Conservation (phyloP, 192 early-diverging fungal species). For the Rhizoclosmatium sp. region DNA sequence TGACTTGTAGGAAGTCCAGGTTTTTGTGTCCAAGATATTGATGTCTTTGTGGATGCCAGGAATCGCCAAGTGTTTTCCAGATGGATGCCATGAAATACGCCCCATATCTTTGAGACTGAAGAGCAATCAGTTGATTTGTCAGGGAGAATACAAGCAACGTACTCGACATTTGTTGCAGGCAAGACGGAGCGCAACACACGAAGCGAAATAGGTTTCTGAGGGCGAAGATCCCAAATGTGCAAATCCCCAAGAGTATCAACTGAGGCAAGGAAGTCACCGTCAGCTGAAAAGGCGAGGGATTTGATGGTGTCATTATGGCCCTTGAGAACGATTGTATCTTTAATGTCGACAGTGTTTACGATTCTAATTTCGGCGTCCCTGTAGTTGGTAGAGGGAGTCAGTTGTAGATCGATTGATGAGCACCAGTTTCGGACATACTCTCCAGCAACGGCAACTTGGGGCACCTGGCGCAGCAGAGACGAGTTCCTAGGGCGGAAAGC, state of each 20-base stretch:
- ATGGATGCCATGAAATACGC: slow-evolving; percentile 67
- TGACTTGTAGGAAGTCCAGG: slow-evolving; percentile 40
- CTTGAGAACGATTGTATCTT: slow-evolving; percentile 66
- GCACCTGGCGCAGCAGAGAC: neutral
- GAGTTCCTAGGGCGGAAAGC: slow-evolving; percentile 6
- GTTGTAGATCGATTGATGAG: neutral
- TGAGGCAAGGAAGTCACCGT: slow-evolving; percentile 80
- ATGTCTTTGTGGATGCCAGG: slow-evolving; percentile 56
- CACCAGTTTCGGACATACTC: slow-evolving; percentile 27
- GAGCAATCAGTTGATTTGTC: neutral
- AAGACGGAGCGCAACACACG: slow-evolving; percentile 47
- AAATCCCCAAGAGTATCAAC: slow-evolving; percentile 69
- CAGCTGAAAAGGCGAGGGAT: slow-evolving; percentile 84
- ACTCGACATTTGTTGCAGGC: slow-evolving; percentile 54
- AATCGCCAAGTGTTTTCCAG: slow-evolving; percentile 65
- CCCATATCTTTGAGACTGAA: slow-evolving; percentile 46
- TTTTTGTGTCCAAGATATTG: slow-evolving; percentile 37
- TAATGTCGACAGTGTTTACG: slow-evolving; percentile 46
- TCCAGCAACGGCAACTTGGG: slow-evolving; percentile 31
- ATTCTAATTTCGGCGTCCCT: slow-evolving; percentile 50
- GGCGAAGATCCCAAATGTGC: slow-evolving; percentile 70
- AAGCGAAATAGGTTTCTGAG: slow-evolving; percentile 50
- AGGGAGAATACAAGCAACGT: slow-evolving; percentile 8
- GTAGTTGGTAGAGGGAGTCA: neutral
- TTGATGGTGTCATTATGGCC: slow-evolving; percentile 94